A percentile compares a stretch with the other conserved stretches of the same genome.
phyloP scores from a whole-genome alignment of 345 rosid genomes.

The Tarenaya hassleriana region DNA sequence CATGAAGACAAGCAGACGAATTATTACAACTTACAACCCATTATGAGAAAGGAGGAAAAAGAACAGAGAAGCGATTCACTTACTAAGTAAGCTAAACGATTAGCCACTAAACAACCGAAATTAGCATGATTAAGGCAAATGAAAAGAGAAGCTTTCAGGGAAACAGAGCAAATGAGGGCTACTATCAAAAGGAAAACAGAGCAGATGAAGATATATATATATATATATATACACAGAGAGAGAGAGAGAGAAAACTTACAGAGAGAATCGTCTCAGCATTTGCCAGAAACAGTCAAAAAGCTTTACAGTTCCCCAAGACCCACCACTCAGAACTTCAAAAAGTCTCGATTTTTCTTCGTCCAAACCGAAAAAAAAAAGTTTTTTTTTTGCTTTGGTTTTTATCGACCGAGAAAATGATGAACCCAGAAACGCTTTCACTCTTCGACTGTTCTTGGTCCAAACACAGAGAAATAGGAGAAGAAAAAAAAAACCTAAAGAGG shows the following conservation, averaged over 20 bases:
- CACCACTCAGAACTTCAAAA: slow-evolving; percentile 21
- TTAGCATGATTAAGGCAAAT: slow-evolving; percentile 8
- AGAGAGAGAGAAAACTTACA: slow-evolving; percentile 31
- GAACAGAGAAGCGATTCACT: slow-evolving; percentile 8
- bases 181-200: background rate
- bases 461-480: background rate
- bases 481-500: slow-evolving; percentile 1
- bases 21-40: no score
- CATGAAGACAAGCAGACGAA: no score
- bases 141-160: background rate
- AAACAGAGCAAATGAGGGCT: slow-evolving; percentile 1
- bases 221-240: no score
- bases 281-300: slow-evolving; percentile 29
- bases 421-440: slow-evolving; percentile 24
- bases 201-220: background rate
- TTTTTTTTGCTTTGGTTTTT: slow-evolving; percentile 24
- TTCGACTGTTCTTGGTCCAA: slow-evolving; percentile 13
- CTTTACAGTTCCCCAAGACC: slow-evolving; percentile 13
- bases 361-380: slow-evolving; percentile 28
- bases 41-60: no score
- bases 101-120: background rate
- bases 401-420: slow-evolving; percentile 20
- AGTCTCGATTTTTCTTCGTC: slow-evolving; percentile 29
- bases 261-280: slow-evolving; percentile 34
- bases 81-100: slow-evolving; percentile 7